These are phyloP conservation scores for Spencermartinsiella ligniputridi DNA, from an alignment of 1,139 yeast genomes.

Conservation along the genomic window DNA sequence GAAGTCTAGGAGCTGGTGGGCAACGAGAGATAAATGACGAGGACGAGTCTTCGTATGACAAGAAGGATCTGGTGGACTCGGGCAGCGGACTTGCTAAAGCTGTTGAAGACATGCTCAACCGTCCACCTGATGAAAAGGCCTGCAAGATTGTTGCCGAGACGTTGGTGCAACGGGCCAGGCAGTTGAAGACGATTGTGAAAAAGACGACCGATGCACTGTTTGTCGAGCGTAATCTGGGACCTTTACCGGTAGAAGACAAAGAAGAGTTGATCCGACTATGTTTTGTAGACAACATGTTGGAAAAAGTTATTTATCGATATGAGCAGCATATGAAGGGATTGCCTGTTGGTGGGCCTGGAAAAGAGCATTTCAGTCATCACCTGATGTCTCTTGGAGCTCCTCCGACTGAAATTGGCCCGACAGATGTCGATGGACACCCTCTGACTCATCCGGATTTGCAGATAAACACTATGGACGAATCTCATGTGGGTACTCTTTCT, in stretches of 20 bases:
- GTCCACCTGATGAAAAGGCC: conserved; percentile 17
- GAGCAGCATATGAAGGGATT: conserved; percentile 11
- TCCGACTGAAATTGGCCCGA: no score
- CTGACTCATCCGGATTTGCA: conserved; percentile 20
- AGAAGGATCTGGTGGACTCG: conserved; percentile 24
- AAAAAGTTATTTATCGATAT: conserved; percentile 27
- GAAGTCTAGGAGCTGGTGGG: conserved; percentile 24
- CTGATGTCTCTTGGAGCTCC: not conserved
- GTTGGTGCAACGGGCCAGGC: conserved; percentile 26
- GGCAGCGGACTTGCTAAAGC: conserved; percentile 30
- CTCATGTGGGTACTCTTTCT: conserved; percentile 14
- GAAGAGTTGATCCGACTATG: conserved; percentile 31
- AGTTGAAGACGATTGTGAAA: conserved; percentile 28
- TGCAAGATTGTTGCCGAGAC: conserved; percentile 23
- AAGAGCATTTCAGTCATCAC: conserved; percentile 7
- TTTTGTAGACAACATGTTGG: conserved; percentile 32
- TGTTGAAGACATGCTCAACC: conserved; percentile 26
- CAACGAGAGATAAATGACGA: conserved; percentile 37
- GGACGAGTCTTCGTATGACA: conserved; percentile 20
- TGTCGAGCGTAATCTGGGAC: conserved; percentile 17
- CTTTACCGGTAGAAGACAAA: conserved; percentile 22
- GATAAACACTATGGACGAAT: conserved; percentile 18
- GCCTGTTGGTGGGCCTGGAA: not conserved
- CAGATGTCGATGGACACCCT: conserved; percentile 7
- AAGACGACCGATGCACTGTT: conserved; percentile 27